These are phyloP conservation scores for Camellia lanceoleosa DNA, from an alignment of 148 eudicot species.

Conservation along the genomic window DNA sequence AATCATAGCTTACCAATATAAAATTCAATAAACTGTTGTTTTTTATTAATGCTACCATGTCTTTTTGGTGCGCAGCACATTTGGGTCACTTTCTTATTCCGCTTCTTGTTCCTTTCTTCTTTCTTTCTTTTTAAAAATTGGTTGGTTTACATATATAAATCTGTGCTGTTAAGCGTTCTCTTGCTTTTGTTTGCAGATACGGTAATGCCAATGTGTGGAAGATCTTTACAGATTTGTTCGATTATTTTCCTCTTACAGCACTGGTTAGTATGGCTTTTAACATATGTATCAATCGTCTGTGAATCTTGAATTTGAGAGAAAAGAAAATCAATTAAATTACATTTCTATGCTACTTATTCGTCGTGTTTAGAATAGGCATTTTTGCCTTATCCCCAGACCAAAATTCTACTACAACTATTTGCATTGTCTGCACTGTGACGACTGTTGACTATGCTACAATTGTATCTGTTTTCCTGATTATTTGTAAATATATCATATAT, in stretches of 20 bases:
- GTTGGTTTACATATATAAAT: neutral
- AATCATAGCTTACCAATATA: neutral
- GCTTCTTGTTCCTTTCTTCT: neutral
- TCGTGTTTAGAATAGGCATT: neutral
- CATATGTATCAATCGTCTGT: neutral
- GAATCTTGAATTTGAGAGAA: constrained; percentile 6
- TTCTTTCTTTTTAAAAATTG: neutral
- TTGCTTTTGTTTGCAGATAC: constrained; percentile 48
- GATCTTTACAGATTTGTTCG: constrained; percentile 83
- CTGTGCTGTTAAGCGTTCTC: neutral
- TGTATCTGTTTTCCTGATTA: neutral
- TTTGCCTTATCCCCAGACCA: neutral
- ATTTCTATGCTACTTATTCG: neutral
- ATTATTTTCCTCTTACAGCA: constrained; percentile 85
- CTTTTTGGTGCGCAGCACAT: neutral
- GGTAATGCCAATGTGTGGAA: constrained; percentile 95
- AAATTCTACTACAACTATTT: neutral
- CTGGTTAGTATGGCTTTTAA: constrained; percentile 48
- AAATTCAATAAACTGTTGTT: neutral
- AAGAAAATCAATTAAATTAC: neutral
- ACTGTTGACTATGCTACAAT: neutral
- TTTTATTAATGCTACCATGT: neutral
- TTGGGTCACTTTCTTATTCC: constrained; percentile 5
- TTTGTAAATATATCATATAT: neutral
- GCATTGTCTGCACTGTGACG: neutral